These are phyloP conservation scores for Sugiyamaella marilandica DNA, from an alignment of 805 yeast species.

Conservation along the genomic window DNA sequence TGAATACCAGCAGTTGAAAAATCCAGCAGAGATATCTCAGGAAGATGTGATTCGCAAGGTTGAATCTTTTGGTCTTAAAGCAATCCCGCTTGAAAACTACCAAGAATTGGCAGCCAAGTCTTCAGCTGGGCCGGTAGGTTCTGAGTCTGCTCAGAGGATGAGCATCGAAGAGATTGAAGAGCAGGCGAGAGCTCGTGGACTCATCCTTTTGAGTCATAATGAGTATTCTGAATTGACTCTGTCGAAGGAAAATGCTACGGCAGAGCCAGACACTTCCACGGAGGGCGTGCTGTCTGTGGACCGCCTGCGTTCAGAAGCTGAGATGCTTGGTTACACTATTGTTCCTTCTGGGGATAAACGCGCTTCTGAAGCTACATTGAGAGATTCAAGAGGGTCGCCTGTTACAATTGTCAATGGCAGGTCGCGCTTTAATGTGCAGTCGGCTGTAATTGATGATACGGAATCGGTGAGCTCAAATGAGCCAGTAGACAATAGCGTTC, in stretches of 20 bases:
- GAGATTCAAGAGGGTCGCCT: slow-evolving; percentile 17
- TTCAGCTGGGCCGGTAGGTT: neutral
- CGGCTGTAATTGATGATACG: slow-evolving; percentile 18
- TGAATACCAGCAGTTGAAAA: slow-evolving; percentile 13
- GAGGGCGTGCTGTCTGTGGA: neutral
- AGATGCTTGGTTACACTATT: neutral
- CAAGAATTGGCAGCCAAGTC: slow-evolving; percentile 45
- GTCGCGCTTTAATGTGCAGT: slow-evolving; percentile 12
- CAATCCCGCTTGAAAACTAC: slow-evolving; percentile 56
- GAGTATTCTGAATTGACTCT: slow-evolving; percentile 6
- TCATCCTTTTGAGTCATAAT: slow-evolving; percentile 4
- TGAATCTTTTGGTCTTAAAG: slow-evolving; percentile 35
- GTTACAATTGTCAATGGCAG: slow-evolving; percentile 13
- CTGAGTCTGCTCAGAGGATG: neutral
- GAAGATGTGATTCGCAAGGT: slow-evolving; percentile 40
- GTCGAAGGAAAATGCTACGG: neutral
- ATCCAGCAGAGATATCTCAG: neutral
- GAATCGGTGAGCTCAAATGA: slow-evolving; percentile 4
- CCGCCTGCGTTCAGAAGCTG: neutral
- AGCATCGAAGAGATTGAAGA: slow-evolving; percentile 7
- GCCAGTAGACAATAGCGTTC: neutral
- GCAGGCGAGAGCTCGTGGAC: slow-evolving; percentile 10
- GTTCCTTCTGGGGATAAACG: neutral
- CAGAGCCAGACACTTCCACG: neutral
- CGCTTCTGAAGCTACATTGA: slow-evolving; percentile 6